Percentiles rank a stretch among this genome's conserved stretches.
These are phyloP conservation scores for Aphanomyces astaci DNA, from an alignment of 352 stramenopile genomes.

Conservation along the genomic window DNA sequence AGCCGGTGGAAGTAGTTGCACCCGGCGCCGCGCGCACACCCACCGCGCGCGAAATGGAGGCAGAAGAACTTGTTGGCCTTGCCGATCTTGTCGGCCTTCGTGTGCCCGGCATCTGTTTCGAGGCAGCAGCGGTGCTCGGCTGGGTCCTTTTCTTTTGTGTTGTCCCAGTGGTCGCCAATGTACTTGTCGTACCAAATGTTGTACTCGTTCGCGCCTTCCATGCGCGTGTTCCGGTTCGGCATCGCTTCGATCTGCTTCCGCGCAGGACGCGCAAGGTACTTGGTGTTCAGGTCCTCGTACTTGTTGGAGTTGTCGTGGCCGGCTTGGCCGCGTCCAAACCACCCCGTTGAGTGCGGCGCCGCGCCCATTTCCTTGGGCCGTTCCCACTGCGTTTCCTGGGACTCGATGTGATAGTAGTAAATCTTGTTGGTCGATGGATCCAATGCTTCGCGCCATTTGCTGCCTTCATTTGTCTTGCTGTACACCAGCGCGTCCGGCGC, in stretches of 20 bases:
- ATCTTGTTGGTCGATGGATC: constrained; percentile 85
- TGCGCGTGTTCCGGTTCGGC: constrained; percentile 68
- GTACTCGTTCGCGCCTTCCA: constrained; percentile 91
- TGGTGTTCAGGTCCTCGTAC: constrained; percentile 79
- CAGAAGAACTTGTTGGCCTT: constrained; percentile 87
- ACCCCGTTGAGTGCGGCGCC: constrained; percentile 83
- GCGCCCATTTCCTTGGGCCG: constrained; percentile 85
- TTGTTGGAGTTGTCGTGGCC: constrained; percentile 54
- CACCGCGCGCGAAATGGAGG: constrained; percentile 88
- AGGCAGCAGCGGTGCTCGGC: constrained; percentile 81
- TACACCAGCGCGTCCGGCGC: constrained; percentile 50
- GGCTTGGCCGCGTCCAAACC: constrained; percentile 88
- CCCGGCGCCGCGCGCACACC: constrained; percentile 78
- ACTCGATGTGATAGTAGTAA: constrained; percentile 91
- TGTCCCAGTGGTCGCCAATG: constrained; percentile 85
- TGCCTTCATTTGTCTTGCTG: constrained; percentile 38
- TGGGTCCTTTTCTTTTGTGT: constrained; percentile 75
- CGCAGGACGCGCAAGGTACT: constrained; percentile 76
- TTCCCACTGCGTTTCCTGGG: constrained; percentile 84
- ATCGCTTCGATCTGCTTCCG: constrained; percentile 88
- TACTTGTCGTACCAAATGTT: constrained; percentile 96
- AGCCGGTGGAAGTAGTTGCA: constrained; percentile 91
- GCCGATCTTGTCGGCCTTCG: constrained; percentile 83
- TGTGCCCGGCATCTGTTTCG: constrained; percentile 82
- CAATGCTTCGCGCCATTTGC: constrained; percentile 86